Evolutionary conservation across 805 yeast genomes (phyloP).

Genomic region (Phaffomyces thermotolerans): DNA sequence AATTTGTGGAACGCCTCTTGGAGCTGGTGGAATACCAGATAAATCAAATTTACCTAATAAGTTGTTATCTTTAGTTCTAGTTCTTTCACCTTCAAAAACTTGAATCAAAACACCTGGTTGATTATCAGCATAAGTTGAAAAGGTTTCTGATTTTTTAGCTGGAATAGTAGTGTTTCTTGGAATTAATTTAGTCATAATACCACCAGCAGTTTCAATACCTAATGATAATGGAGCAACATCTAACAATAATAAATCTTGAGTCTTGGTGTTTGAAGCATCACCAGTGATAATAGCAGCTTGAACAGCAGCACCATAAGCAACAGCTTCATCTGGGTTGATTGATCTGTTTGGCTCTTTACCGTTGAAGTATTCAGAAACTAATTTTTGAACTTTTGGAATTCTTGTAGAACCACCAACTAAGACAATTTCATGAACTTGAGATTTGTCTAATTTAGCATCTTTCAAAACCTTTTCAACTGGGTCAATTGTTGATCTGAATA

Average conservation of each 20-base stretch:
- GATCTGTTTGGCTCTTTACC: slow-evolving; percentile 98
- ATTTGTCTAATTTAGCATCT: slow-evolving; percentile 90
- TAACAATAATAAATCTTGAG: slow-evolving; percentile 91
- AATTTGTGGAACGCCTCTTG: slow-evolving; percentile 98
- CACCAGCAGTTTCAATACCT: slow-evolving; percentile 99
- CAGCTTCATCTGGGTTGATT: slow-evolving; percentile 99
- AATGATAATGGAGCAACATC: slow-evolving; percentile 98
- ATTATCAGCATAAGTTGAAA: slow-evolving; percentile 98
- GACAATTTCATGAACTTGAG: slow-evolving; percentile 89
- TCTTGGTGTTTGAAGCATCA: slow-evolving; percentile 87
- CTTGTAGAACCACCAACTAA: slow-evolving; percentile 98
- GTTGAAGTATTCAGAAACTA: slow-evolving; percentile 95
- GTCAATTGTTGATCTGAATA: slow-evolving; percentile 89
- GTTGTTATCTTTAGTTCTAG: slow-evolving; percentile 94
- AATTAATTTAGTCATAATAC: slow-evolving; percentile 98
- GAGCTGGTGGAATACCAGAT: slow-evolving; percentile 96
- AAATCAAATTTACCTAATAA: slow-evolving; percentile 95
- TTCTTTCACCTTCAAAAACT: slow-evolving; percentile 98
- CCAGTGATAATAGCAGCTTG: slow-evolving; percentile 98
- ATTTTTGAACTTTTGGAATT: slow-evolving; percentile 97
- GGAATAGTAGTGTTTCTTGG: slow-evolving; percentile 99
- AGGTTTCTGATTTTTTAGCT: slow-evolving; percentile 95
- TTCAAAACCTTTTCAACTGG: slow-evolving; percentile 96
- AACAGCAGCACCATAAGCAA: slow-evolving; percentile 99
- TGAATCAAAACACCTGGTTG: slow-evolving; percentile 99